Evolutionary conservation across 1,139 yeast genomes (phyloP).

Genomic region (Candida smagusa): DNA sequence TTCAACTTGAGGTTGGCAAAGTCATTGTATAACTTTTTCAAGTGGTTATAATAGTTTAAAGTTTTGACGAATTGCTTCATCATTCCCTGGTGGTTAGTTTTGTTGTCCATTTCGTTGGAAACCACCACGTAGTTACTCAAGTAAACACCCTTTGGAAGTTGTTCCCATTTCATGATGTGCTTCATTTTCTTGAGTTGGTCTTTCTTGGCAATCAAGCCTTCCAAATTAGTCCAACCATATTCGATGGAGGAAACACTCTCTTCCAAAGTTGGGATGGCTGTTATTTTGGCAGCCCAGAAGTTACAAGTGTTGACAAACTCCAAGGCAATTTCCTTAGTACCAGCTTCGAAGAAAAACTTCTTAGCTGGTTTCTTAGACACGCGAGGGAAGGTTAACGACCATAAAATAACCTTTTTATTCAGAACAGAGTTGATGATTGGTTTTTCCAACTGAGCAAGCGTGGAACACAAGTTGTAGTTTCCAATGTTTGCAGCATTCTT

Average conservation of each 20-base stretch:
- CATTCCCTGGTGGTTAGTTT: constrained; percentile 38
- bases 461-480: constrained; percentile 47
- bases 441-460: constrained; percentile 43
- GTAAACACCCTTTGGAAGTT: constrained; percentile 41
- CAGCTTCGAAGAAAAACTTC: constrained; percentile 52
- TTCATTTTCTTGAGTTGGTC: constrained; percentile 35
- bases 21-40: constrained; percentile 35
- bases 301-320: constrained; percentile 77
- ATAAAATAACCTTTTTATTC: constrained; percentile 17
- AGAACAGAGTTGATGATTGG: constrained; percentile 8
- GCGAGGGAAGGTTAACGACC: constrained; percentile 43
- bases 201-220: constrained; percentile 29
- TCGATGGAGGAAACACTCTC: constrained; percentile 69
- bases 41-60: constrained; percentile 40
- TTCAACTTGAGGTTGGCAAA: constrained; percentile 30
- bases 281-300: constrained; percentile 86
- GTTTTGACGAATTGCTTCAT: constrained; percentile 48
- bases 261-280: constrained; percentile 69
- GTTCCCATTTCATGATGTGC: constrained; percentile 41
- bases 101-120: constrained; percentile 15
- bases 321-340: constrained; percentile 64
- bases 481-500: constrained; percentile 49
- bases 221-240: constrained; percentile 72
- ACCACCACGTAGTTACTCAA: constrained; percentile 34
- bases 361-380: constrained; percentile 31